Base-by-base conservation (phyloP, 2,329 filamentous ascomycete species). In the Colletotrichum godetiae region DNA sequence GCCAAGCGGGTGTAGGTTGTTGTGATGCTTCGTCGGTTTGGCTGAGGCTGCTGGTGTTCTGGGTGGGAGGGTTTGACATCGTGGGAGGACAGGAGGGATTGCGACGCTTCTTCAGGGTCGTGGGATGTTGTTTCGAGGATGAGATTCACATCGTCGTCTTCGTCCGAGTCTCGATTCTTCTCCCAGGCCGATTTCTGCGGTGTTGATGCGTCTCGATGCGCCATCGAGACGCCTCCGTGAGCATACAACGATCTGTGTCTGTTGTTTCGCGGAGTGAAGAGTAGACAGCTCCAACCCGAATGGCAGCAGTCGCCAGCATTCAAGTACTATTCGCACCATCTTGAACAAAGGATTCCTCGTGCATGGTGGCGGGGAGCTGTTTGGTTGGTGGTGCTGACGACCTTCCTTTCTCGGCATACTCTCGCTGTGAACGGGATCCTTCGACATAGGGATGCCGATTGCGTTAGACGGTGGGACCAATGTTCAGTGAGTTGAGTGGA, bases 361-460 rank as follows among this genome's bases (percentile, higher is more conserved):
- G 58, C 49, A 46, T 11, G 49, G 49, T 27, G 58, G 58, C 19
- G 46, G 24, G 35, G 31, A 60, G 53, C 29, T 53, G 56, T 60
- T 56, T 22, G 27, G 55, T 29, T 31, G 22, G 29, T 46, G 1
- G 29, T n/a, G 56, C 24, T 42, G 57, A 63, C 59, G 67, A 68
- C 67, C 67, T 68, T 68, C 67, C 67, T 29, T 49, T 68, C 67
- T 35, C 13, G 58, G 67, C n/a, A 1, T 15, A 13, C 8, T 11
- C 12, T 5, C 3, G 5, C n/a, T 29, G 24, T 15, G 31, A 0
- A 13, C 19, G 22, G 3, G 13, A 68, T 68, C 66, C 66, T 68
- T 29, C 13, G 15, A 12, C n/a, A 19, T 4, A 27, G 15, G 5
- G 6, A 6, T 3, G 11, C 1, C 11, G 60, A 24, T 35, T 24